A percentile compares a stretch with the other conserved stretches of the same genome.
Conservation (phyloP, 768 basidiomycete species). For the Tylopilus cervinicoccineus region DNA sequence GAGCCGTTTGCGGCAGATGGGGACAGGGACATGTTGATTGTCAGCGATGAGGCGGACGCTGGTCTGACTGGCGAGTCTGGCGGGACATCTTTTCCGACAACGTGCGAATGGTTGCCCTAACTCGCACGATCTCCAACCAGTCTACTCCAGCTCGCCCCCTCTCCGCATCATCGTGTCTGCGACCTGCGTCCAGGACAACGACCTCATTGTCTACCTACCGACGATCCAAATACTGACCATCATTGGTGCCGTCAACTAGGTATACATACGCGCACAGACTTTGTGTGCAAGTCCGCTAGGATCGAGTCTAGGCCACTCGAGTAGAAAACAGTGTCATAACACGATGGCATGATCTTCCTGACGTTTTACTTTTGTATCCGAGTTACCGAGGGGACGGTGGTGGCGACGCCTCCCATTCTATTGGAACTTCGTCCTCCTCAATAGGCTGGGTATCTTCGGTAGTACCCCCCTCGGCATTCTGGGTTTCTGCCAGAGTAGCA, state of each 20-base stretch:
- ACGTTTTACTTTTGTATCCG: background rate
- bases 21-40: slow-evolving; percentile 57
- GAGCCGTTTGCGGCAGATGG: slow-evolving; percentile 57
- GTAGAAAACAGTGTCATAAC: background rate
- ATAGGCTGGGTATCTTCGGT: slow-evolving; percentile 23
- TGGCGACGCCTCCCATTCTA: slow-evolving; percentile 32
- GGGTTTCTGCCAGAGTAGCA: slow-evolving; percentile 20
- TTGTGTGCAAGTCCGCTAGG: too few species aligned
- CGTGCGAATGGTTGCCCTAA: background rate
- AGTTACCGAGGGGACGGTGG: slow-evolving; percentile 16
- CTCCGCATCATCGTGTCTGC: too few species aligned
- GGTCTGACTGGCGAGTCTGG: slow-evolving; percentile 7
- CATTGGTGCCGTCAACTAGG: too few species aligned
- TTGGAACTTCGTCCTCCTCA: slow-evolving; percentile 28
- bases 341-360: background rate
- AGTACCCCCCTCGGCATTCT: slow-evolving; percentile 1
- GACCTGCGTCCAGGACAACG: too few species aligned
- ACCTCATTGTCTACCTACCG: too few species aligned
- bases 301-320: background rate
- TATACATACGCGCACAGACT: too few species aligned
- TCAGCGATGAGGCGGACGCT: slow-evolving; percentile 13
- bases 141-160: too few species aligned
- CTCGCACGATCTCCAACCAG: slow-evolving; percentile 1
- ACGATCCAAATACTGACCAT: too few species aligned
- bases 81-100: slow-evolving; percentile 12